Percentiles rank a stretch among this genome's conserved stretches.
phyloP scores from a whole-genome alignment of 1,284 basidiomycete species.

The Austroboletus novae-zelandiae region DNA sequence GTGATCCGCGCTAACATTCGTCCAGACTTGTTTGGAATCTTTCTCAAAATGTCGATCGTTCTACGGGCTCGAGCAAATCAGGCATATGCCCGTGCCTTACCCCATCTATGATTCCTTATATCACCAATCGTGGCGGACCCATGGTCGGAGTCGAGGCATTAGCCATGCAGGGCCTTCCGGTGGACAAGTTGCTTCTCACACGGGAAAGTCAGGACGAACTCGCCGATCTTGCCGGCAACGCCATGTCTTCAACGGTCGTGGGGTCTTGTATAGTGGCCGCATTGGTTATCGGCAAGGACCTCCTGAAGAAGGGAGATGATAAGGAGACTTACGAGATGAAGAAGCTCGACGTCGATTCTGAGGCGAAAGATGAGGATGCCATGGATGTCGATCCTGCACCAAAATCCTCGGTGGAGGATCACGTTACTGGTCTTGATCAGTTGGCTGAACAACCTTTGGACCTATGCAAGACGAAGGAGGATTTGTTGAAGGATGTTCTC shows the following conservation, averaged over 20 bases:
- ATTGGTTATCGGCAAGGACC: conserved; percentile 62
- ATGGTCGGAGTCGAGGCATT: conserved; percentile 92
- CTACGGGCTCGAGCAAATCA: conserved; percentile 74
- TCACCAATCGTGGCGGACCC: conserved; percentile 95
- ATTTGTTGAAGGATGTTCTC: conserved; percentile 59
- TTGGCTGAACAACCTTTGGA: conserved; percentile 65
- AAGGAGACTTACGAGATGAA: conserved; percentile 62
- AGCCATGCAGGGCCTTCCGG: conserved; percentile 90
- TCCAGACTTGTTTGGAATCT: conserved; percentile 89
- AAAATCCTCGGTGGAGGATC: conserved; percentile 40
- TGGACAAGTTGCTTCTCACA: conserved; percentile 88
- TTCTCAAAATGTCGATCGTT: conserved; percentile 95
- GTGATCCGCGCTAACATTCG: conserved; percentile 17
- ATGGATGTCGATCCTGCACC: conserved; percentile 47
- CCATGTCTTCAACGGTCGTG: conserved; percentile 96
- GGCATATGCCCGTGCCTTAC: conserved; percentile 93
- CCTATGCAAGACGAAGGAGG: conserved; percentile 54
- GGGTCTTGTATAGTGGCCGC: conserved; percentile 88
- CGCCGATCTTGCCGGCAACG: conserved; percentile 93
- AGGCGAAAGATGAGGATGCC: conserved; percentile 36
- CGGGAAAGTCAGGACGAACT: conserved; percentile 93
- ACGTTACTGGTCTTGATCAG: conserved; percentile 69
- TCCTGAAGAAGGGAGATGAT: conserved; percentile 65
- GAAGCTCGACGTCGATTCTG: conserved; percentile 39
- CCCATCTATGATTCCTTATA: conserved; percentile 94